A percentile compares a stretch with the other conserved stretches of the same genome.
Evolutionary conservation across 345 rosid genomes (phyloP).

Genomic region (Brassica juncea): DNA sequence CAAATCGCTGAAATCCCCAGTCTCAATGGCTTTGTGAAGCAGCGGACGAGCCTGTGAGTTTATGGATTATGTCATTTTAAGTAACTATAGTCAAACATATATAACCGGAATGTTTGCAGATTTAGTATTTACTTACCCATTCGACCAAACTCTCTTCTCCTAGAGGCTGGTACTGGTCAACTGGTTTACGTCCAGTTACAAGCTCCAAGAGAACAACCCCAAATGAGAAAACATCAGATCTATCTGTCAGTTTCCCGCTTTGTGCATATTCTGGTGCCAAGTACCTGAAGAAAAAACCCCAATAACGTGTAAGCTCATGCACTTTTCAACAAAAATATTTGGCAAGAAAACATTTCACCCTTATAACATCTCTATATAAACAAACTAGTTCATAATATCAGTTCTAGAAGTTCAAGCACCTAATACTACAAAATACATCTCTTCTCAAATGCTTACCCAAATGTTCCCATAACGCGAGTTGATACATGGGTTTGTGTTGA

Average conservation of each 20-base stretch:
- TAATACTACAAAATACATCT: too few species aligned
- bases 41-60: conserved; percentile 74
- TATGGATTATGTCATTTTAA: not conserved
- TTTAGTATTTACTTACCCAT: conserved; percentile 65
- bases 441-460: too few species aligned
- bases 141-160: conserved; percentile 99
- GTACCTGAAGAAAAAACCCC: conserved; percentile 56
- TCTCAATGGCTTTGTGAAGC: conserved; percentile 70
- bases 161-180: conserved; percentile 74
- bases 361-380: not conserved
- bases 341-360: not conserved
- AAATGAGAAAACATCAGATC: conserved; percentile 93
- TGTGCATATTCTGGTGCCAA: conserved; percentile 96
- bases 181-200: conserved; percentile 90
- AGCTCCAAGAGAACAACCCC: conserved; percentile 97
- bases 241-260: conserved; percentile 91
- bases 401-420: not conserved
- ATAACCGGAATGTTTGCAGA: not conserved
- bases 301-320: not conserved
- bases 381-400: not conserved
- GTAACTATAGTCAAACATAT: conserved; percentile 3
- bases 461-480: conserved; percentile 99
- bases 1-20: conserved; percentile 62
- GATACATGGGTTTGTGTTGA: conserved; percentile 89
- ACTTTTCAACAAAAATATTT: not conserved